Conservation (phyloP, 306 rosid species). For the Malus asiatica region DNA sequence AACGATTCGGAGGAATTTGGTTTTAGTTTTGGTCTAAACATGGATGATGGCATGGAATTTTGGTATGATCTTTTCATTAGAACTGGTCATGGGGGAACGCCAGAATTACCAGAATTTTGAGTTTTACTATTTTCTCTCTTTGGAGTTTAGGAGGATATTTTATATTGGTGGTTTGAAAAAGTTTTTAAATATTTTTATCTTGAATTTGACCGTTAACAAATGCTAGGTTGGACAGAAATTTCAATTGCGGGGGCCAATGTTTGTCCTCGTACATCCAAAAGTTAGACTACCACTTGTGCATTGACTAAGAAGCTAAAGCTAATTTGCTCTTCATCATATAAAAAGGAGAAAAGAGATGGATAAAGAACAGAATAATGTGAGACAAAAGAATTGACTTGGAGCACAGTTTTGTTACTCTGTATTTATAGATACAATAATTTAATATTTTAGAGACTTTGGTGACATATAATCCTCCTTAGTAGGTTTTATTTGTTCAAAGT, state of each 20-base stretch:
- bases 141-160: not conserved
- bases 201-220: constrained; percentile 14
- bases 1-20: constrained; percentile 22
- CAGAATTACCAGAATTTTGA: constrained; percentile 52
- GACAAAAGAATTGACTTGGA: not conserved
- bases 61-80: constrained; percentile 66
- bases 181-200: not conserved
- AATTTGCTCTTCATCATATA: not conserved
- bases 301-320: constrained; percentile 6
- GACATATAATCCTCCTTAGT: not conserved
- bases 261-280: constrained; percentile 2
- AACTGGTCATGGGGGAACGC: constrained; percentile 37
- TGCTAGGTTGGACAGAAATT: not conserved
- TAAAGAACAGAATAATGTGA: not conserved
- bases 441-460: not conserved
- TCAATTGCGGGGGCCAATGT: constrained; percentile 14
- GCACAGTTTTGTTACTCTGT: not conserved
- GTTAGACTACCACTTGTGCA: constrained; percentile 1
- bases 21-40: constrained; percentile 7
- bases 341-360: not conserved
- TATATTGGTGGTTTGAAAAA: not conserved
- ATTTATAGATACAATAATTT: not conserved
- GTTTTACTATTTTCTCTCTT: not conserved
- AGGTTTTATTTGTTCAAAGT: not conserved
- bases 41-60: constrained; percentile 68